Percentiles rank a stretch among this genome's conserved stretches.
phyloP scores from a whole-genome alignment of 169 alveolate species.

The Eimeria praecox region DNA sequence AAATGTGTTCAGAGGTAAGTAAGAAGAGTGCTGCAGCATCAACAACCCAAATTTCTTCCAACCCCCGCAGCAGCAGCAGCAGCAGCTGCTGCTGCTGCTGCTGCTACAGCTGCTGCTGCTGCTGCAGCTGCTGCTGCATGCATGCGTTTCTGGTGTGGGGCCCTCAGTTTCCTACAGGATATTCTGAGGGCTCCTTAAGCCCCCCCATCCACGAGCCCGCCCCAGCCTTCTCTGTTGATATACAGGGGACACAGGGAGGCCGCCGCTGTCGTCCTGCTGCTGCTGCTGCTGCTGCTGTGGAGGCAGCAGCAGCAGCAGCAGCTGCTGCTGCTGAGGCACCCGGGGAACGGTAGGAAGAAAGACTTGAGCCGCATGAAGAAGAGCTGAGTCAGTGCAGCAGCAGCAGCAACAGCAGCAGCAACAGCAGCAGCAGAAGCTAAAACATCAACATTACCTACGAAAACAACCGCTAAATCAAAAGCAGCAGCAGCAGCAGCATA shows the following conservation, averaged over 20 bases:
- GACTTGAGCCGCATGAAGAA: conserved; percentile 9
- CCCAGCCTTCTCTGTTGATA: conserved; percentile 63
- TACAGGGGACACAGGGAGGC: conserved; percentile 46
- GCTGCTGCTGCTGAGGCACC: background rate
- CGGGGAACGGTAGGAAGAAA: conserved; percentile 39
- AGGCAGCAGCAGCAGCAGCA: background rate
- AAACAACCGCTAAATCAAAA: background rate
- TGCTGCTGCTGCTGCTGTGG: conserved; percentile 12
- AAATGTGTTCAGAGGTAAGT: background rate
- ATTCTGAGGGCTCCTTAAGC: conserved; percentile 57
- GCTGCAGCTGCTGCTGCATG: background rate
- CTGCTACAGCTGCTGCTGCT: no score
- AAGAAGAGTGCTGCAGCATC: background rate
- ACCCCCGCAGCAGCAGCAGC: no score
- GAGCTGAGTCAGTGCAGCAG: background rate
- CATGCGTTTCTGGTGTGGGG: background rate
- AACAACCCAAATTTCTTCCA: no score
- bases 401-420: conserved; percentile 33
- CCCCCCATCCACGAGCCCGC: conserved; percentile 76
- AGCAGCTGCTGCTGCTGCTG: no score
- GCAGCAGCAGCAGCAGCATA: conserved; percentile 25
- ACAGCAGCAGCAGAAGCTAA: background rate
- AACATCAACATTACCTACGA: background rate
- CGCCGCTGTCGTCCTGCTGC: conserved; percentile 28
- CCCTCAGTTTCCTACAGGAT: conserved; percentile 42